Base-by-base conservation (phyloP, 148 eudicot genomes). In the Nepenthes gracilis region DNA sequence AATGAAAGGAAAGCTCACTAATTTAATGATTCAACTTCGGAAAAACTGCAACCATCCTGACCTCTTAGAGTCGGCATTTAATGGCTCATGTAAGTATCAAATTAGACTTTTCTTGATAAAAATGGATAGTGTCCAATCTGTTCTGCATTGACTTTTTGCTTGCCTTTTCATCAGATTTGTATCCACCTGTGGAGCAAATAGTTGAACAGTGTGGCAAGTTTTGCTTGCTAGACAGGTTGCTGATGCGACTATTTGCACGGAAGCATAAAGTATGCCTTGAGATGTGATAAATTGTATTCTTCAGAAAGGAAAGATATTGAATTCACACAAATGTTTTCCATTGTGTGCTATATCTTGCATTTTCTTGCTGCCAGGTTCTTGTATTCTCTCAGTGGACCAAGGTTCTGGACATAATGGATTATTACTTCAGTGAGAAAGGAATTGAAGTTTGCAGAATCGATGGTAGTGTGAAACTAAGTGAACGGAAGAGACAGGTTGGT, bases 1-100 rank as follows among this genome's bases (percentile, higher is more conserved):
- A 35, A 61, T 84, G 70, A 94, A 74, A 70, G 90, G 83, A 62
- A 89, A 70, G 77, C 88, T 94, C 35, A 81, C 81, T 45, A 89
- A 94, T 68, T 36, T 94, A 72, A 85, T 94, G 92, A n/a, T 94
- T 78, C 99, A 94, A 67, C 95, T 94, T 32, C 72, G 99, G 67
- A 94, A 94, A 74, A 85, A 82, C 71, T 94, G 99, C 82, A 83
- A 86, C 77, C 99, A 94, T 77, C 99, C 99, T 23, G 97, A 89
- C 78, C 95, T 94, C 11, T 64, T 94, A 78, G 83, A 86, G 75
- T 83, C 99, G 12, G 81, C 72, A 23, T 89, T 76, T 75, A 81
- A 85, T 78, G 93, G 87, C 55, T 77, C 95, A 59, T 75, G 99
- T 94, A 80, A 70, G 99, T 81, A 12, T 12, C 35, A n/a, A 59